Base-by-base conservation (phyloP, 805 yeast genomes). In the Hanseniaspora mollemarum region DNA sequence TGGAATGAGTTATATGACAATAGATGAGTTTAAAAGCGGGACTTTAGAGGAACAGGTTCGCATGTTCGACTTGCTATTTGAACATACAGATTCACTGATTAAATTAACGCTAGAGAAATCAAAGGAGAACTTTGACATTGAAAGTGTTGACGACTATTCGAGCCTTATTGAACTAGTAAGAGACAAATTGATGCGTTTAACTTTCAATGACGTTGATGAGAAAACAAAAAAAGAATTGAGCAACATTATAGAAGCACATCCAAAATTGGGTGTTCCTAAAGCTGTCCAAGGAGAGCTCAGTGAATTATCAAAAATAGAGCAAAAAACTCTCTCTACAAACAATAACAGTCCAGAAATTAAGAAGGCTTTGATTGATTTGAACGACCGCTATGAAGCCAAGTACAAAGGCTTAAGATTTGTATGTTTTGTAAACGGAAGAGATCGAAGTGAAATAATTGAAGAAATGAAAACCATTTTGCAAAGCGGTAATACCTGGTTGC, bases 231-330 rank as follows among this genome's bases (percentile, higher is more conserved):
- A 18, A 3, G 45, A 61, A 18, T 62, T 75, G 12, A 59, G 71
- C 40, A 67, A 73, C 36, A 86, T 88, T 52, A 77, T 88, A n/a
- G 80, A 85, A 0, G 95, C 96, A 0, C 96, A 87, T 66, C 96
- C 96, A 16, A 71, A 95, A 51, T 68, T 87, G 16, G 96, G 96
- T 0, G 84, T 83, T 13, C 43, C 54, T 8, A 66, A 60, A 54
- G 58, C 41, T 12, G 42, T 36, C 1, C 29, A 51, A 10, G 29
- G 53, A 51, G 38, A 37, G 26, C 69, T 85, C 28, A 81, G 85
- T 7, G 68, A 64, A 3, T 88, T 83, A 59, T 83, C 94, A 1
- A 67, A 71, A 22, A 62, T 67, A 3, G 96, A 87, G 64, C 96
- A 87, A 62, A 74, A 72, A 53, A 76, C 81, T 12, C 69, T 87